Evolutionary conservation across 306 rosid genomes (phyloP).

Genomic region (Rosa lucieae): DNA sequence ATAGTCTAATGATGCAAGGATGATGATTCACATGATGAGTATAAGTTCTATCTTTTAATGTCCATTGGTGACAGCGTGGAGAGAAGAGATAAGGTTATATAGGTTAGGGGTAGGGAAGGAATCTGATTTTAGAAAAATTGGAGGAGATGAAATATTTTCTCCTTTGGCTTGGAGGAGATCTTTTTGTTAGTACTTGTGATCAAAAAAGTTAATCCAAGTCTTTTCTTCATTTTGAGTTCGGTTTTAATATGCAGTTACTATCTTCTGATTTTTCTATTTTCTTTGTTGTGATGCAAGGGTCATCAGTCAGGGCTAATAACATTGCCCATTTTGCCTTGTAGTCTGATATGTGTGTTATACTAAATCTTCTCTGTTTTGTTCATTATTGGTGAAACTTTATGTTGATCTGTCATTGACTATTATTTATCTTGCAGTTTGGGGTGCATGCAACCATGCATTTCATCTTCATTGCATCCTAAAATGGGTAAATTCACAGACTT

Average conservation of each 20-base stretch:
- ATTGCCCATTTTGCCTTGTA: neutral
- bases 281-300: neutral
- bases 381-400: neutral
- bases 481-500: too few species aligned
- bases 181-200: neutral
- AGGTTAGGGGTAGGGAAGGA: neutral
- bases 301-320: neutral
- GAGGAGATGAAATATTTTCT: neutral
- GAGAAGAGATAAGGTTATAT: neutral
- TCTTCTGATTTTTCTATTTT: neutral
- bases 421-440: slow-evolving; percentile 72
- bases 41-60: neutral
- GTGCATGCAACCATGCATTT: slow-evolving; percentile 22
- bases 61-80: neutral
- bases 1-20: neutral
- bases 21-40: neutral
- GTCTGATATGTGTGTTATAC: neutral
- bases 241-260: neutral
- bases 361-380: neutral
- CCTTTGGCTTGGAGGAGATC: neutral
- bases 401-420: neutral
- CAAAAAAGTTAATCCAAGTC: neutral
- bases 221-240: neutral
- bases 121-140: neutral
- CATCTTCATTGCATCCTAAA: too few species aligned